These are phyloP conservation scores for Acrocalymma vagum DNA, from an alignment of 2,329 filamentous ascomycete species.

Conservation along the genomic window DNA sequence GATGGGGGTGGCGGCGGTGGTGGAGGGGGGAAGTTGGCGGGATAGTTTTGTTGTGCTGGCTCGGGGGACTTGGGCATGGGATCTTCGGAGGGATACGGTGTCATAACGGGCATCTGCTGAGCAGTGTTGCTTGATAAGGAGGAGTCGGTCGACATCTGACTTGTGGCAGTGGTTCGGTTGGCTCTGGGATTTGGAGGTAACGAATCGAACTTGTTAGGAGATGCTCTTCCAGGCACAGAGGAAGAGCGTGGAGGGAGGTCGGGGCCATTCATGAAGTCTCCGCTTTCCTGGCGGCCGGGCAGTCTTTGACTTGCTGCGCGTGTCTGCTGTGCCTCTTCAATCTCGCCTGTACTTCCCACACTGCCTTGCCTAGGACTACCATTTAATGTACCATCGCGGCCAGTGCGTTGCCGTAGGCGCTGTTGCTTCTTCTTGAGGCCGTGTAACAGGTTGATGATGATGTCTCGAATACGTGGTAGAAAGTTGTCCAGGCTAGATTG, in stretches of 20 bases:
- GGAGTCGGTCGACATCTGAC: constrained; percentile 56
- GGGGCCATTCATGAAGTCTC: constrained; percentile 48
- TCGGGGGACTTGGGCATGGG: constrained; percentile 52
- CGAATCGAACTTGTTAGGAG: constrained; percentile 53
- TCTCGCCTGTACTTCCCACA: constrained; percentile 38
- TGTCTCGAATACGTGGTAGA: constrained; percentile 92
- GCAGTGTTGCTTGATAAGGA: constrained; percentile 77
- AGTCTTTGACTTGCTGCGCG: constrained; percentile 52
- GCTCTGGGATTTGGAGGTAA: constrained; percentile 43
- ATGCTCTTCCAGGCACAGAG: constrained; percentile 54
- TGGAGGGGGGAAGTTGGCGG: constrained; percentile 73
- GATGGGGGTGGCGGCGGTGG: constrained; percentile 83
- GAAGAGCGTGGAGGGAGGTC: constrained; percentile 59
- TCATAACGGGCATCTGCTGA: constrained; percentile 78
- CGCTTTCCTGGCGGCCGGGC: constrained; percentile 51
- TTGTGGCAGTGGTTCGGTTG: constrained; percentile 42
- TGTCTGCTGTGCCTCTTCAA: constrained; percentile 49
- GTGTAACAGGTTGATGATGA: constrained; percentile 97
- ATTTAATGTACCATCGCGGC: constrained; percentile 55
- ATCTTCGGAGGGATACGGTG: constrained; percentile 74
- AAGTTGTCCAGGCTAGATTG: constrained; percentile 93
- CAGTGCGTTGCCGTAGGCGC: constrained; percentile 71
- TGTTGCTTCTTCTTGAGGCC: constrained; percentile 97
- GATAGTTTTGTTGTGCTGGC: constrained; percentile 49
- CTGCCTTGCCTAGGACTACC: constrained; percentile 51